Base-by-base conservation (phyloP, 2,329 filamentous ascomycete genomes). In the Scopulariopsis brevicaulis region DNA sequence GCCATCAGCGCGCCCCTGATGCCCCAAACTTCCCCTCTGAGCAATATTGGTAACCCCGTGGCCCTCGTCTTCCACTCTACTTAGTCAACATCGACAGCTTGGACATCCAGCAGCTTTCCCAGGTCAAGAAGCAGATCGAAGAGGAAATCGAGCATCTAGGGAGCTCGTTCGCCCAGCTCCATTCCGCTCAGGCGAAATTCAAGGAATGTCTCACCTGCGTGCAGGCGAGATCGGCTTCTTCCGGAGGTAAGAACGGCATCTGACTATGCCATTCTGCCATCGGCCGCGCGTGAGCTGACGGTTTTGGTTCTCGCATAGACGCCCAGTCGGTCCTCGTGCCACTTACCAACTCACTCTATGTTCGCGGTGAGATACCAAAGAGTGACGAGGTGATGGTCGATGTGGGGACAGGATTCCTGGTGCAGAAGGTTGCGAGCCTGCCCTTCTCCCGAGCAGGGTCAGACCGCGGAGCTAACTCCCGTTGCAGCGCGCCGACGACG, bases 81-180 rank as follows among this genome's bases (percentile, higher is more conserved):
- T 22, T 50, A 50, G 46, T 50, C 48, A 57, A 52, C 34, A 77
- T 99, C 66, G 84, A 86, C 65, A 84, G 82, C 61, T 86, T 99
- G 66, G 88, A 87, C 65, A 79, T 86, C 28, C 89, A 90, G 64
- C 93, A 96, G 74, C 87, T 99, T 64, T 86, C 84, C 64, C 85
- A 90, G 65, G 86, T 99, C 64, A 96, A 99, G 79, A 91, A 94
- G 72, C 93, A 96, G 71, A 86, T 99, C 64, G 93, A 96, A 71
- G 87, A 94, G 67, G 94, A 99, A 74, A 86, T 99, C 63, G 90
- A 96, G 70, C 93, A 97, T 76, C 83, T 99, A 64, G 95, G 90
- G 2, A 82, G 78, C 59, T 97, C 94, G 11, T 96, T 96, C 75
- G 81, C 87, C 55, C 94, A 96, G 70, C 84, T 99, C 1, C 89